These are phyloP conservation scores for Trypanosoma avium DNA, from an alignment of 208 protist species.

Conservation along the genomic window DNA sequence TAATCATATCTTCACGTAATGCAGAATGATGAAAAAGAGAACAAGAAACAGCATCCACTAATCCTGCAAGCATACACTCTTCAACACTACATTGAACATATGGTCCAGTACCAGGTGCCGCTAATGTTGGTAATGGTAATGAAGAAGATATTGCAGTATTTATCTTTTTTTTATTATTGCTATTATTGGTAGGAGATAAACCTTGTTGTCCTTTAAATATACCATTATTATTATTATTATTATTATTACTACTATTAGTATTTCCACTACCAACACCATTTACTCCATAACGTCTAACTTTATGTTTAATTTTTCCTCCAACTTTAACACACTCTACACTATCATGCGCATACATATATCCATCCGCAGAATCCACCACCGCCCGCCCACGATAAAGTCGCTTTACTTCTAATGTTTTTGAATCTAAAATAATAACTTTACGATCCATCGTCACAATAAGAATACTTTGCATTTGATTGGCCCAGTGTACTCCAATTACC, in stretches of 20 bases:
- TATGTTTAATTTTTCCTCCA: constrained; percentile 33
- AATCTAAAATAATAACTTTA: constrained; percentile 63
- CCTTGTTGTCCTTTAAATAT: not conserved
- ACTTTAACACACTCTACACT: constrained; percentile 55
- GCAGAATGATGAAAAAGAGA: constrained; percentile 53
- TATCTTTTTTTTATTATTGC: constrained; percentile 3
- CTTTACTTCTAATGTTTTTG: constrained; percentile 64
- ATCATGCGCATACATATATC: constrained; percentile 64
- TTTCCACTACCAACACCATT: not conserved
- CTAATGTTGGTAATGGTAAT: not conserved
- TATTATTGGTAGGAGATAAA: not conserved
- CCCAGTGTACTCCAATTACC: constrained; percentile 79
- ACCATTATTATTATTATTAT: not conserved
- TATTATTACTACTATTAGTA: not conserved
- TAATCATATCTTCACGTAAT: constrained; percentile 64
- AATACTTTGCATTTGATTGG: constrained; percentile 32
- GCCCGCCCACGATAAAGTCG: constrained; percentile 68
- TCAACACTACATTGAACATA: constrained; percentile 58
- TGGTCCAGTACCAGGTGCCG: constrained; percentile 32
- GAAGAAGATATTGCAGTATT: not conserved
- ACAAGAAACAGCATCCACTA: constrained; percentile 63
- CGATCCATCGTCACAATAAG: constrained; percentile 74
- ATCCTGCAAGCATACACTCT: constrained; percentile 58
- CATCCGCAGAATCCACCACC: constrained; percentile 40
- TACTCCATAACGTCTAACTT: not conserved